These are phyloP conservation scores for Chrysoporthe deuterocubensis DNA, from an alignment of 2,329 filamentous ascomycete genomes.

Conservation along the genomic window DNA sequence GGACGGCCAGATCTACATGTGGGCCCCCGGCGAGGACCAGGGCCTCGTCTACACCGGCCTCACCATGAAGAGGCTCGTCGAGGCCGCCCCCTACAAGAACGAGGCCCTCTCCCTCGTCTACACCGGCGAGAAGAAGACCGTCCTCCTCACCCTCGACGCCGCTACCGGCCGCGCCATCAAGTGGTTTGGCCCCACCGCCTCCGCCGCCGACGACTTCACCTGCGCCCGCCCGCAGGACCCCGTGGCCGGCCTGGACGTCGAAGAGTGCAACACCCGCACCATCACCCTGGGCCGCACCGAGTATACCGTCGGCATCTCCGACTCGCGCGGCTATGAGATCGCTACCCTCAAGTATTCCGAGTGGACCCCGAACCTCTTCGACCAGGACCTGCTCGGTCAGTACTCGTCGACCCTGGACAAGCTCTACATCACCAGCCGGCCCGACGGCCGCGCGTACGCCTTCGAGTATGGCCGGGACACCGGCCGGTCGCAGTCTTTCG, in stretches of 20 bases:
- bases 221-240: slow-evolving; percentile 72
- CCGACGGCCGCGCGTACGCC: slow-evolving; percentile 82
- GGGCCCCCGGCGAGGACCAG: slow-evolving; percentile 67
- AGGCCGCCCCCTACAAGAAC: slow-evolving; percentile 77
- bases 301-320: slow-evolving; percentile 86
- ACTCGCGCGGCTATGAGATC: slow-evolving; percentile 73
- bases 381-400: slow-evolving; percentile 83
- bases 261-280: slow-evolving; percentile 80
- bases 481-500: slow-evolving; percentile 61
- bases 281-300: slow-evolving; percentile 85
- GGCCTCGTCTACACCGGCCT: slow-evolving; percentile 69
- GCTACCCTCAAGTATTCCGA: slow-evolving; percentile 93
- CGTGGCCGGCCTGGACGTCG: slow-evolving; percentile 69
- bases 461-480: slow-evolving; percentile 67
- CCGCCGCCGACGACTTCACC: slow-evolving; percentile 70
- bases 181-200: slow-evolving; percentile 78
- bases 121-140: slow-evolving; percentile 88
- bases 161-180: slow-evolving; percentile 81
- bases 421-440: slow-evolving; percentile 84
- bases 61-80: slow-evolving; percentile 86
- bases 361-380: slow-evolving; percentile 91
- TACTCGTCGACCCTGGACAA: slow-evolving; percentile 81
- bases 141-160: slow-evolving; percentile 87
- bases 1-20: slow-evolving; percentile 86
- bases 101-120: slow-evolving; percentile 81